A percentile compares a stretch with the other conserved stretches of the same genome.
Conservation (phyloP, 768 basidiomycete genomes). For the Amanita fuliginea region DNA sequence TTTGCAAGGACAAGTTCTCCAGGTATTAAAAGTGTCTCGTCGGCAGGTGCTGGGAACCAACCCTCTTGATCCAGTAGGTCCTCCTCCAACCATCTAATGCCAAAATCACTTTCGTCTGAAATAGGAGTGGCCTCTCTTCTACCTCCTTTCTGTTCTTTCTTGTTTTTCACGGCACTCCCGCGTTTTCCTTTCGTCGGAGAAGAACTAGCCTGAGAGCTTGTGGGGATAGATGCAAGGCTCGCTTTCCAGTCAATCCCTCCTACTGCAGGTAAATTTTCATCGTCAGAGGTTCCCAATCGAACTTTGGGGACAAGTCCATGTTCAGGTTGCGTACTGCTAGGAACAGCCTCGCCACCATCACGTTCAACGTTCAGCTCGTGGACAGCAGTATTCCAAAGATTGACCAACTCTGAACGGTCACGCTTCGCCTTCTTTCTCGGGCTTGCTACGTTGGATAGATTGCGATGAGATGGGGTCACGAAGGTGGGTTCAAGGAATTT, state of each 20-base stretch:
- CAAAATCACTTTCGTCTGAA: slow-evolving; percentile 7
- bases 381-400: slow-evolving; percentile 1
- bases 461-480: background rate
- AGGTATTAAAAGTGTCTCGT: slow-evolving; percentile 44
- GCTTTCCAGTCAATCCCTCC: slow-evolving; percentile 5
- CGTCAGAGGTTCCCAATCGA: background rate
- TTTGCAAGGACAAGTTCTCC: slow-evolving; percentile 57
- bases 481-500: slow-evolving; percentile 27
- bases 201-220: background rate
- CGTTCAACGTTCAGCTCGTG: background rate
- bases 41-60: slow-evolving; percentile 33
- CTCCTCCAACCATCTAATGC: slow-evolving; percentile 4
- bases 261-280: slow-evolving; percentile 4
- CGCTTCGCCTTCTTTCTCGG: slow-evolving; percentile 5
- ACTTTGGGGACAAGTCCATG: background rate
- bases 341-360: background rate
- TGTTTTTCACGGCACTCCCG: slow-evolving; percentile 9
- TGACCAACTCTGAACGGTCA: slow-evolving; percentile 2
- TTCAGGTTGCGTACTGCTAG: background rate
- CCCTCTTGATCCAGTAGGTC: slow-evolving; percentile 8
- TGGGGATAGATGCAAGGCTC: slow-evolving; percentile 3
- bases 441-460: background rate
- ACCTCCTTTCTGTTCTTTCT: slow-evolving; percentile 12
- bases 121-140: slow-evolving; percentile 12
- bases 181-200: slow-evolving; percentile 3